Evolutionary conservation across 2,329 filamentous ascomycete species (phyloP), one percentile per base, ranked within the genome.

Genomic region (Ophiobolus disseminans): DNA sequence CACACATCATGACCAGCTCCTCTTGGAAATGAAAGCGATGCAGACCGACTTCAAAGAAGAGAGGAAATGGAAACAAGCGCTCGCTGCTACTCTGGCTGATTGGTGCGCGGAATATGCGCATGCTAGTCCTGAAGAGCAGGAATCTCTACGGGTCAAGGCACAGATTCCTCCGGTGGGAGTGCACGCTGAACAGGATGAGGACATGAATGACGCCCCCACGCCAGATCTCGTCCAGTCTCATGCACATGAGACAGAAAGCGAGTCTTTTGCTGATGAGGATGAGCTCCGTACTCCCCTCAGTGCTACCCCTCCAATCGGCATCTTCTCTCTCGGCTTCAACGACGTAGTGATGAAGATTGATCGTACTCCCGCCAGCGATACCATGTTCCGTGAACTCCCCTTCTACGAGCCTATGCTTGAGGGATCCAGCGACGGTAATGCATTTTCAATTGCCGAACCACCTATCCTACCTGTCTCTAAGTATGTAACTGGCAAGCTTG

Each of bases 21-120:
- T 99, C 23, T 84, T 91, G 60, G 92, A 99, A 76, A 90, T 93
- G 83, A 96, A 92, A 72, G 97, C 93, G 93, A 95, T 99, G 90
- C 85, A 92, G 40, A 97, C 91, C 1, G 94, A 99, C 73, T 97
- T 97, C 66, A 84, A 89, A 41, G 90, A 97, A 73, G 94, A 97
- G 72, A 81, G 91, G 31, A 96, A 96, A 70, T 96, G 92, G 91
- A 97, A 97, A 75, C 86, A 85, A 66, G 84, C 88, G 2, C 83
- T 88, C 26, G 92, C 92, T 4, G 87, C 87, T 49, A 91, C 87
- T 48, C 79, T 96, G 50, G 94, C 91, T 1, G 80, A 86, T 63
- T 89, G 88, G 63, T 97, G 93, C 72, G 90, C 88, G 0, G 87
- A 93, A 60, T 99, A 90, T 84, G 82, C 91, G 28, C 80, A 82